Conservation (phyloP, 371 early-diverging fungal genomes). For the Mucor mucedo region DNA sequence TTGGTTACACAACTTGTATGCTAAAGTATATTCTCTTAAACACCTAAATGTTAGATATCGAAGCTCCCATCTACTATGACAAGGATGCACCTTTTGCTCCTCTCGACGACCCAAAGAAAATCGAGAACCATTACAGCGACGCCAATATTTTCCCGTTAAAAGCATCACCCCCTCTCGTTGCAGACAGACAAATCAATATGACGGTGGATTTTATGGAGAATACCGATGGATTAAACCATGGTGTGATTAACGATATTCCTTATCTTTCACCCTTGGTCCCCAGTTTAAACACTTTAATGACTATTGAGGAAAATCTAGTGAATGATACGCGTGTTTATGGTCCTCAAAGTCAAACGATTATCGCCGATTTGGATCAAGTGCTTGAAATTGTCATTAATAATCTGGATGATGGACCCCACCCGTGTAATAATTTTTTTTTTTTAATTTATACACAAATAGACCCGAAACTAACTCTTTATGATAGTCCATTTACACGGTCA, state of each 20-base stretch:
- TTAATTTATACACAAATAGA: neutral
- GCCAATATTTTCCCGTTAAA: conserved; percentile 46
- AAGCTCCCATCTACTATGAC: conserved; percentile 62
- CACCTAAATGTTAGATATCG: conserved; percentile 39
- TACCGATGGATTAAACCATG: conserved; percentile 79
- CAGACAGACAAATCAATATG: conserved; percentile 59
- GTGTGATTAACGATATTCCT: conserved; percentile 76
- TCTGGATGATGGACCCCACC: conserved; percentile 43
- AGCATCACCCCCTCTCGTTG: conserved; percentile 35
- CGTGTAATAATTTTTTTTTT: conserved; percentile 35
- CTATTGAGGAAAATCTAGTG: conserved; percentile 53
- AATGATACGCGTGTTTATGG: conserved; percentile 66
- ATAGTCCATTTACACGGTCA: conserved; percentile 79
- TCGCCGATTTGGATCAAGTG: conserved; percentile 54
- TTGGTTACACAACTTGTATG: neutral
- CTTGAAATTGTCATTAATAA: conserved; percentile 69
- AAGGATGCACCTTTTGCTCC: conserved; percentile 39
- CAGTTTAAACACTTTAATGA: conserved; percentile 67
- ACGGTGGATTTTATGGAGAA: conserved; percentile 67
- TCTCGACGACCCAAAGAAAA: conserved; percentile 16
- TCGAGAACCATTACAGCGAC: conserved; percentile 45
- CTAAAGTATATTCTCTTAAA: no score
- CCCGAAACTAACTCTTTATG: neutral
- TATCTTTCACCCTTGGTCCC: conserved; percentile 72
- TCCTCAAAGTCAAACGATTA: conserved; percentile 51